Evolutionary conservation across 352 stramenopile genomes (phyloP), one percentile per base, ranked within the genome.

Genomic region (Phytophthora uliginosa): DNA sequence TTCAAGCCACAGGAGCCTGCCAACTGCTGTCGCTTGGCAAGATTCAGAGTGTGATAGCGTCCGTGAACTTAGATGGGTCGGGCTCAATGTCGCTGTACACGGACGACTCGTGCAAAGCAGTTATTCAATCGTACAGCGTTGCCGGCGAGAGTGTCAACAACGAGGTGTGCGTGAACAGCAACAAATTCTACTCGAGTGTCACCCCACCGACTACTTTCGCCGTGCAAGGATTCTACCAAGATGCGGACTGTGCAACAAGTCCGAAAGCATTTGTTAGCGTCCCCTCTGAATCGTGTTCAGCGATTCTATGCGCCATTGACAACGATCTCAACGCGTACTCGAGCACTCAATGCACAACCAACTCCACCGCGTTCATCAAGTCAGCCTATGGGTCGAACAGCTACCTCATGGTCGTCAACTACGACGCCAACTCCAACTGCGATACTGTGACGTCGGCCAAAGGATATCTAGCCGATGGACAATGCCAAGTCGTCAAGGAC

Each of bases 121-220:
- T 15, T 6, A 57, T 57, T 57, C 51, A 57, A 18, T 57, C 51
- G 7, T 38, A 34, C 26, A 57, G 51, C 7, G 51, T 36, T n/a
- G 26, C 26, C 26, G 51, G 51, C 8, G 51, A 36, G 26, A 57
- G 17, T 24, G 51, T 57, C 7, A 57, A 57, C 26, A 38, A 34
- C 15, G 51, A 36, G 8, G 26, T 57, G 18, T 57, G 51, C 26
- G 26, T 28, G 26, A 20, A 28, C 24, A 20, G 26, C 51, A 57
- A 57, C 22, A 57, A 57, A 20, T 57, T 57, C 26, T 57, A 57
- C 51, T 57, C 51, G 15, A 57, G 51, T 38, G 26, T 57, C n/a
- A 57, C 26, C 22, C 51, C 26, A 20, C 51, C 51, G 10, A 3
- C 24, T 8, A 57, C 51, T 12, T 57, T 57, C 51, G 51, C 51